These are phyloP conservation scores for Globisporangium spiculum DNA, from an alignment of 352 stramenopile species.

Conservation along the genomic window DNA sequence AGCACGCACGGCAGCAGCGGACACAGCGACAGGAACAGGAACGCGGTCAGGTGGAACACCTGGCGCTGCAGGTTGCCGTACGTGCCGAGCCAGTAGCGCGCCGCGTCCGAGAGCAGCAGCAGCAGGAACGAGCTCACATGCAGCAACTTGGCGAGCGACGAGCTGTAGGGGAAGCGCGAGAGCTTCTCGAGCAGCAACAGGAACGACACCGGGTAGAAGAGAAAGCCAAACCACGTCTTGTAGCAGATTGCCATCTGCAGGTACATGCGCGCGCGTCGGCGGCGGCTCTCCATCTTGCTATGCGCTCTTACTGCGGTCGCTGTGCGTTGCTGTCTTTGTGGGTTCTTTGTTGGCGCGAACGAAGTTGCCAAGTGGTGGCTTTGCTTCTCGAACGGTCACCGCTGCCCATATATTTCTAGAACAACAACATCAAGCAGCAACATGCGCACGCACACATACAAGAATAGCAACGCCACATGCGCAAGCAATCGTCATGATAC, in stretches of 20 bases:
- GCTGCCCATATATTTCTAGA: constrained; percentile 5
- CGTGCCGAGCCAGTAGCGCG: constrained; percentile 58
- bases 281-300: constrained; percentile 25
- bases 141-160: constrained; percentile 36
- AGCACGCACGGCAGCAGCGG: constrained; percentile 51
- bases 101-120: constrained; percentile 39
- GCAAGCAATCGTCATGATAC: neutral
- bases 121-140: constrained; percentile 44
- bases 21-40: constrained; percentile 66
- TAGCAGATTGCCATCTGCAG: constrained; percentile 63
- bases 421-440: neutral
- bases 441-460: constrained; percentile 1
- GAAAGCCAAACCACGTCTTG: constrained; percentile 46
- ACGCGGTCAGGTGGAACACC: constrained; percentile 64
- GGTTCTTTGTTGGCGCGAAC: neutral
- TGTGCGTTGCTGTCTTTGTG: neutral
- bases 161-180: constrained; percentile 29
- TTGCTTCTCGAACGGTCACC: constrained; percentile 9
- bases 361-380: neutral
- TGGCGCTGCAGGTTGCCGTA: constrained; percentile 52
- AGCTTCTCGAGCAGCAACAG: constrained; percentile 68
- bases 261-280: constrained; percentile 37
- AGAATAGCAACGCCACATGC: neutral
- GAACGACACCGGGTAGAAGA: constrained; percentile 62
- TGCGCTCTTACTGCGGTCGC: neutral